Evolutionary conservation across 1,284 basidiomycete genomes (phyloP).

Genomic region (Vanrija sp.): DNA sequence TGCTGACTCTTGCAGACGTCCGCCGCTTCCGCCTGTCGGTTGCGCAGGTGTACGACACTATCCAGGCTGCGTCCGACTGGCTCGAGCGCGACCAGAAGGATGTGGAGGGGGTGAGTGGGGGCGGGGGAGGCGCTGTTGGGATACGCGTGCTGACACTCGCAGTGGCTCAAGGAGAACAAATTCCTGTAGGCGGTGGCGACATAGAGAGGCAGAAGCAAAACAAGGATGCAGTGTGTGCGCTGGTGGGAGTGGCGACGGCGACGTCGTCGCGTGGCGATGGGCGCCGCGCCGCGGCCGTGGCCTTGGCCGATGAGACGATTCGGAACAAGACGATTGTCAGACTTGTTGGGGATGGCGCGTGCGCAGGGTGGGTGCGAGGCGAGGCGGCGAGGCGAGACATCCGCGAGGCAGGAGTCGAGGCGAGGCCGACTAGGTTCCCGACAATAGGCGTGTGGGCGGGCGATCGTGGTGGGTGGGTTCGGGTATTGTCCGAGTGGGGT

Average conservation of each 20-base stretch:
- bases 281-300: too few relatives aligned
- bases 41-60: conserved; percentile 55
- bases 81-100: conserved; percentile 53
- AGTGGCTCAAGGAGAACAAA: conserved; percentile 58
- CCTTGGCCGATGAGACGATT: neutral
- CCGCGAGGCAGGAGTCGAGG: too few relatives aligned
- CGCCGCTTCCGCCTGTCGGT: conserved; percentile 52
- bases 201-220: neutral
- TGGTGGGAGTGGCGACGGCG: neutral
- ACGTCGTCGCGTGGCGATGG: neutral
- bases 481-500: too few relatives aligned
- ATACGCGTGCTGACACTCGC: conserved; percentile 8
- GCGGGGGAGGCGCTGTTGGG: neutral
- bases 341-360: neutral
- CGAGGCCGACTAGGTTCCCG: too few relatives aligned
- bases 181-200: conserved; percentile 31
- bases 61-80: conserved; percentile 55
- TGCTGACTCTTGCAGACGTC: conserved; percentile 28
- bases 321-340: neutral
- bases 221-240: neutral
- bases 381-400: too few relatives aligned
- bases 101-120: conserved; percentile 50
- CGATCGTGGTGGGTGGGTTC: too few relatives aligned
- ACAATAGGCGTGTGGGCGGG: too few relatives aligned
- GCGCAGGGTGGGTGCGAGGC: too few relatives aligned